Evolutionary conservation across 1,284 basidiomycete species (phyloP).

Genomic region (Takashimella tepidaria): DNA sequence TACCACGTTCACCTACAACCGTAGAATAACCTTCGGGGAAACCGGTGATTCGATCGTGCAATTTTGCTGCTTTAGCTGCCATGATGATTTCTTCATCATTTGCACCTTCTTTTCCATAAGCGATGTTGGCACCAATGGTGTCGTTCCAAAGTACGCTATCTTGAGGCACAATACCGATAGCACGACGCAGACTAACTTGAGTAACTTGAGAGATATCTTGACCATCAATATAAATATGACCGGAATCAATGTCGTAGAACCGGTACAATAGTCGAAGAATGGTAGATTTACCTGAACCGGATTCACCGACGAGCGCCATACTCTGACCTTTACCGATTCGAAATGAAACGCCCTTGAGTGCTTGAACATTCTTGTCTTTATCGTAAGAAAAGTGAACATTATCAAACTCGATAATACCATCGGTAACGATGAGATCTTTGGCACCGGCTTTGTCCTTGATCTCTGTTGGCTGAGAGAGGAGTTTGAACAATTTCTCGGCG

Average conservation of each 20-base stretch:
- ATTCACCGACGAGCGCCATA: conserved; percentile 91
- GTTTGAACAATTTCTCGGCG: conserved; percentile 89
- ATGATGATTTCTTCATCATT: conserved; percentile 82
- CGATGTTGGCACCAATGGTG: conserved; percentile 87
- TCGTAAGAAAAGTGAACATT: conserved; percentile 90
- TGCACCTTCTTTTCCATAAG: conserved; percentile 82
- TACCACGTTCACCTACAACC: conserved; percentile 89
- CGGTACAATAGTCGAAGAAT: conserved; percentile 88
- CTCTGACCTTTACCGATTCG: conserved; percentile 91
- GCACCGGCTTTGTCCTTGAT: conserved; percentile 67
- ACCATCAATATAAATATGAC: conserved; percentile 67
- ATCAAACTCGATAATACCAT: conserved; percentile 88
- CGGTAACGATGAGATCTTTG: conserved; percentile 63
- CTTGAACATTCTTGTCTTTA: conserved; percentile 72
- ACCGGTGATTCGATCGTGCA: conserved; percentile 72
- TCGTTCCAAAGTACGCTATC: conserved; percentile 96
- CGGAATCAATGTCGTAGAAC: conserved; percentile 82
- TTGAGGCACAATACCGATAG: conserved; percentile 93
- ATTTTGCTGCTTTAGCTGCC: conserved; percentile 77
- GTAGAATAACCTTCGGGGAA: conserved; percentile 79
- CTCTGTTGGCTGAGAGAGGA: conserved; percentile 77
- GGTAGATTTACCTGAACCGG: conserved; percentile 94
- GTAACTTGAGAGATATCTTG: conserved; percentile 77
- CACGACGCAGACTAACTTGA: conserved; percentile 66
- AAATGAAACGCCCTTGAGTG: conserved; percentile 82